Evolutionary conservation across 257 asterid species (phyloP), one percentile per base, ranked within the genome.

Genomic region (Nicotiana sylvestris): DNA sequence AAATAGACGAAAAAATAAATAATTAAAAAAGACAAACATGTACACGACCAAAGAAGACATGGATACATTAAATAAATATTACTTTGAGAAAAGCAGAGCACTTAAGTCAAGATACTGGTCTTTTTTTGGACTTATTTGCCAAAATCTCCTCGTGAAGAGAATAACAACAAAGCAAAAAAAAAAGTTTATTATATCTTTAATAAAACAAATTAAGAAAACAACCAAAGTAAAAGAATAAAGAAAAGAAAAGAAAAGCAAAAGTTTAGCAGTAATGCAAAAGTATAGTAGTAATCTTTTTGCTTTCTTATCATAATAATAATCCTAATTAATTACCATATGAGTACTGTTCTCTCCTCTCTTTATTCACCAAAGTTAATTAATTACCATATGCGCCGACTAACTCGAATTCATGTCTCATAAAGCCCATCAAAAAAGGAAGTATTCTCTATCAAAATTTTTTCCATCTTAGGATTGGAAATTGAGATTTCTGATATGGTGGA

Each of bases 91-190:
- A 89, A 87, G 86, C 82, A 85, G 89, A 88, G 83, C 91, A 82
- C 88, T 88, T 80, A 89, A 89, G 96, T 92, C 95, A 94, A 89
- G 89, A 87, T 82, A 87, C 86, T 83, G 87, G 85, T 84, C 83
- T 83, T 82, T 66, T 88, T 87, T 88, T 89, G 92, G 88, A 86
- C 87, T 67, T 87, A 82, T 85, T 25, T 82, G 82, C 84, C 27
- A 80, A 80, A 67, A 83, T 80, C 87, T 77, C 89, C 94, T 86
- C 87, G 91, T 86, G 92, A 87, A 89, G 83, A 87, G 97, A 90
- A 93, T 91, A 89, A 83, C 80, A 85, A 85, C 83, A 85, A 82
- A 83, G 83, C 58, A 82, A 85, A 82, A 62, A 81, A 55, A 78
- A 86, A 86, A 87, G 77, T 77, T 80, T 74, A 83, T n/a, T 77